phyloP scores from a whole-genome alignment of 306 rosid genomes.

The Calophaca sinica region DNA sequence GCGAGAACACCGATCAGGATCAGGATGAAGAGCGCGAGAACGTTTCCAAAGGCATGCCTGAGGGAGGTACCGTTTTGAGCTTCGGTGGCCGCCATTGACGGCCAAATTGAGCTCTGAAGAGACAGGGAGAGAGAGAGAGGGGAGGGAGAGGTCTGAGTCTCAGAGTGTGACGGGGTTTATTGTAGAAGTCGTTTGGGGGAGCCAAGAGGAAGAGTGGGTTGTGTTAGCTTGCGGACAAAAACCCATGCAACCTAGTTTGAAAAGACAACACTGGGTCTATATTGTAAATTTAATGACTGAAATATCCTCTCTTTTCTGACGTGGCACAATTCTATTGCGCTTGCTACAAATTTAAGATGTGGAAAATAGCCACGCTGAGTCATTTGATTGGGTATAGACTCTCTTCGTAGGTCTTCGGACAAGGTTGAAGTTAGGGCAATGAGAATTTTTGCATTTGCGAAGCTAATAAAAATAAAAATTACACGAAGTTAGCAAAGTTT shows the following conservation, averaged over 20 bases:
- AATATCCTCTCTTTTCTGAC: background rate
- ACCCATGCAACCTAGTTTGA: background rate
- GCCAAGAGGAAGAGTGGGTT: constrained; percentile 10
- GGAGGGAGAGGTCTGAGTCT: constrained; percentile 27
- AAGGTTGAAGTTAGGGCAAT: background rate
- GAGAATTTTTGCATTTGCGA: too few relatives aligned
- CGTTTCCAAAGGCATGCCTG: constrained; percentile 85
- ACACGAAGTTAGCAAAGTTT: too few relatives aligned
- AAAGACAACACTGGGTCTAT: constrained; percentile 36
- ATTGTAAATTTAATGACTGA: background rate
- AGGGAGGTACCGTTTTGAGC: constrained; percentile 57
- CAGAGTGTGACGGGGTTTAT: constrained; percentile 43
- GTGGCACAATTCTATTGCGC: background rate
- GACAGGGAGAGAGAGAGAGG: constrained; percentile 24
- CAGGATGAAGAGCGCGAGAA: constrained; percentile 85
- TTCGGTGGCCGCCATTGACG: constrained; percentile 94
- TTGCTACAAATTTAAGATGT: background rate
- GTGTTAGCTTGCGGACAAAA: background rate
- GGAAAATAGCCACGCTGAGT: constrained; percentile 10
- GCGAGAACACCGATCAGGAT: constrained; percentile 97
- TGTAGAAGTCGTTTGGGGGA: constrained; percentile 43
- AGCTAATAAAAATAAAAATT: too few relatives aligned
- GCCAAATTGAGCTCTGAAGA: constrained; percentile 57
- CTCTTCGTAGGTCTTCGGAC: constrained; percentile 36
- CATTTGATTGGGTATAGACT: constrained; percentile 34